phyloP scores from a whole-genome alignment of 139 green algal species.

The Chlamydomonas applanata region DNA sequence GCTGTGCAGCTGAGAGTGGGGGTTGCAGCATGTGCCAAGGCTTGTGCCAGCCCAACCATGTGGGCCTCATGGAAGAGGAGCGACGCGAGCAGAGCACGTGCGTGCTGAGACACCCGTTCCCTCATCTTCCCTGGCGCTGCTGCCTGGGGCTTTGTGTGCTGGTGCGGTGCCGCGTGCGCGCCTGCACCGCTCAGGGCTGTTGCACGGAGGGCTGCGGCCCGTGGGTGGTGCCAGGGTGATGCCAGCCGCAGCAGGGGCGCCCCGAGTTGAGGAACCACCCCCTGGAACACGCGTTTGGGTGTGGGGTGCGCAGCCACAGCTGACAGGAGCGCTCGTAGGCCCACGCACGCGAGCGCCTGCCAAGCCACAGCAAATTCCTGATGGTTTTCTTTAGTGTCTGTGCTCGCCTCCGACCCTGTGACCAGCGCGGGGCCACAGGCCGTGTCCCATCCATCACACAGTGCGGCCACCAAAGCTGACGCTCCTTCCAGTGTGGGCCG shows the following conservation, averaged over 20 bases:
- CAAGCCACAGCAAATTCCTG: not conserved
- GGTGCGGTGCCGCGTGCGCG: too few species aligned
- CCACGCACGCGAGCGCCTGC: not conserved
- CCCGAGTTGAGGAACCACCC: constrained; percentile 9
- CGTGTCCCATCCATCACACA: too few species aligned
- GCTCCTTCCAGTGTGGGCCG: too few species aligned
- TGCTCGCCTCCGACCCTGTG: too few species aligned
- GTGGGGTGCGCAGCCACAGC: not conserved
- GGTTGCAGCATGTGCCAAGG: not conserved
- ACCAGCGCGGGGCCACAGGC: too few species aligned
- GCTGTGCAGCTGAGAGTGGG: too few species aligned
- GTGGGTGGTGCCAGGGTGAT: not conserved
- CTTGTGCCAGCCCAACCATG: constrained; percentile 5
- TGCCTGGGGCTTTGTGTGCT: too few species aligned
- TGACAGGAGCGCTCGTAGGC: not conserved
- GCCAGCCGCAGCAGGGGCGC: constrained; percentile 18
- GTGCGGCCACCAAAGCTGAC: too few species aligned
- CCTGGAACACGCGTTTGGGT: constrained; percentile 19
- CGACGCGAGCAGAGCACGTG: constrained; percentile 1
- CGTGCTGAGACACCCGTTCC: not conserved
- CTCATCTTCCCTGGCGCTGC: not conserved
- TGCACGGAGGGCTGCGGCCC: too few species aligned
- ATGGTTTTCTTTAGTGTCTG: too few species aligned
- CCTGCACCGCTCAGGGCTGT: too few species aligned
- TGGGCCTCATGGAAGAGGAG: constrained; percentile 25